phyloP scores from a whole-genome alignment of 2,329 filamentous ascomycete genomes.

The Ophiostoma sp. region DNA sequence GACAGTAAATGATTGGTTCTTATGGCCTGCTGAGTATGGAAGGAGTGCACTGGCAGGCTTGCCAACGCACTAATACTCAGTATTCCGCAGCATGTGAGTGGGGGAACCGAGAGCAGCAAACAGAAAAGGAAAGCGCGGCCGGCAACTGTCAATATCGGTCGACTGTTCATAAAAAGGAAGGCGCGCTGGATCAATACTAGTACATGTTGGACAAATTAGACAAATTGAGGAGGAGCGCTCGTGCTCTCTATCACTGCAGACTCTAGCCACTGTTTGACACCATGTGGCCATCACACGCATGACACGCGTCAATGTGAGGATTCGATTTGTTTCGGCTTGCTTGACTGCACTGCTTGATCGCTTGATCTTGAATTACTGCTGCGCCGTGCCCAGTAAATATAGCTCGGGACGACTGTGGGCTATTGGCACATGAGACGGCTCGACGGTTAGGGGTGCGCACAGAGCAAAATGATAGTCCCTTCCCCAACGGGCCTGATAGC shows the following conservation, averaged over 20 bases:
- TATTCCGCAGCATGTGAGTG: constrained; percentile 13
- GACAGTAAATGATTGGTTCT: not conserved
- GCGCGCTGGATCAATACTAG: not conserved
- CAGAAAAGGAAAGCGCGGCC: constrained; percentile 3
- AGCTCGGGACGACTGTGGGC: not conserved
- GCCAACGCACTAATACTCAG: not conserved
- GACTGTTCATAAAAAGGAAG: constrained; percentile 3
- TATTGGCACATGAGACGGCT: constrained; percentile 6
- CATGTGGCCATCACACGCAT: not conserved
- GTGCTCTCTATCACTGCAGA: not conserved
- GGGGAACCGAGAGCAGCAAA: not conserved
- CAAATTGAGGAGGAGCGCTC: not conserved
- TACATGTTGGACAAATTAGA: too few species aligned
- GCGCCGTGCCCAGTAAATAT: not conserved
- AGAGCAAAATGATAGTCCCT: not conserved
- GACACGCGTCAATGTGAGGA: not conserved
- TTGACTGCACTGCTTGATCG: not conserved
- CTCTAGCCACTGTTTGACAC: not conserved
- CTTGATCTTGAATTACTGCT: not conserved
- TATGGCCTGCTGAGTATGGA: too few species aligned
- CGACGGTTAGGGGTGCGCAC: not conserved
- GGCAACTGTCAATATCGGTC: constrained; percentile 4
- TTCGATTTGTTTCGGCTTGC: not conserved
- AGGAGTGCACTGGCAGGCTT: not conserved
- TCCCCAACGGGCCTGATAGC: not conserved